Base-by-base conservation (phyloP, 1,284 basidiomycete genomes). In the Papiliotrema laurentii region DNA sequence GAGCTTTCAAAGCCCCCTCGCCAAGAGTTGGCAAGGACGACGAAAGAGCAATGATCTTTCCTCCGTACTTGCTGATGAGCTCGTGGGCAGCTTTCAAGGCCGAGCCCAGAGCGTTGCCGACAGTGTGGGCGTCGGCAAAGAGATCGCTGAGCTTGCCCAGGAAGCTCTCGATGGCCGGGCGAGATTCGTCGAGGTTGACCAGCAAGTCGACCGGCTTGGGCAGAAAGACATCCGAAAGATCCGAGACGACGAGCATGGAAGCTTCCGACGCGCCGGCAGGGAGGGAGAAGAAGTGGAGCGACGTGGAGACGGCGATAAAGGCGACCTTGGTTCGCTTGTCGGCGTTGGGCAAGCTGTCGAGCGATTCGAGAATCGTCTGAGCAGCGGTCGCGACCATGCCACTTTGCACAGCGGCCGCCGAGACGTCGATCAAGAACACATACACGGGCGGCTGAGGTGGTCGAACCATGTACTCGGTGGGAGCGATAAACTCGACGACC, bases 301-400 rank as follows among this genome's bases (percentile, higher is more conserved):
- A 87, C 7, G 84, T 83, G 64, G 98, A 94, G 60, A 91, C 96
- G 48, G 86, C 91, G 64, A 99, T 85, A 63, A 99, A 84, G 21
- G 89, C 86, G 45, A 97, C 80, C 75, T 94, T 96, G 40, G 93
- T 94, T 54, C 96, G 81, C 53, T 84, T 81, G 67, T 96, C 93
- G 56, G 90, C 88, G 74, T 99, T 94, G 31, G 96, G 96, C 58
- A 99, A 84, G 46, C 90, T 85, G 60, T 97, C 94, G 50, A 99
- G 79, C 60, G 87, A 91, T 75, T 97, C 94, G 45, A 97, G 81
- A 55, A 98, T 89, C 4, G 96, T 93, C 41, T 92, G 83, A 3
- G 92, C 96, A 18, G 94, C 94, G 44, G 93, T 97, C 16, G 94
- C 93, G 31, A 97, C 90, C 93, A 99, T 97, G 46, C 90, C 92